phyloP scores from a whole-genome alignment of 495 filamentous ascomycete genomes.

The Aspergillus cavernicola region DNA sequence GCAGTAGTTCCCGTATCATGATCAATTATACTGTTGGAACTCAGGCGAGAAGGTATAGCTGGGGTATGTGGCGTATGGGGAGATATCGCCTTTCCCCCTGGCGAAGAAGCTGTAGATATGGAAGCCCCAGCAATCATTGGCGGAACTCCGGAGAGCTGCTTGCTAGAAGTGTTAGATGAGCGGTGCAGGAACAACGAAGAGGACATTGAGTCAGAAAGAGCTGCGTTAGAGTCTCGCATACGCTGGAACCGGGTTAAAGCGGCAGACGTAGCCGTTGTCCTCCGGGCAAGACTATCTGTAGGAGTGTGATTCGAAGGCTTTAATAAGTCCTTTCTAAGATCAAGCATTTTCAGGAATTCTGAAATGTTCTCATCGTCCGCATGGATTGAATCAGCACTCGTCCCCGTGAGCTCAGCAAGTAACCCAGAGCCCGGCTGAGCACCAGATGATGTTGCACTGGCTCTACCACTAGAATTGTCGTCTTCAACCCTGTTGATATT shows the following conservation, averaged over 20 bases:
- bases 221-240: conserved; percentile 83
- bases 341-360: conserved; percentile 84
- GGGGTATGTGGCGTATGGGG: conserved; percentile 94
- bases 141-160: conserved; percentile 77
- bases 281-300: conserved; percentile 55
- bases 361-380: conserved; percentile 89
- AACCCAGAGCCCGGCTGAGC: conserved; percentile 83
- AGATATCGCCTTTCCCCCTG: conserved; percentile 78
- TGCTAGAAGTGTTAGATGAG: conserved; percentile 78
- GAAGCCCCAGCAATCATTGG: conserved; percentile 78
- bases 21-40: conserved; percentile 80
- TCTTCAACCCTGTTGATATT: conserved; percentile 72
- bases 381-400: conserved; percentile 74
- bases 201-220: conserved; percentile 82
- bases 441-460: conserved; percentile 74
- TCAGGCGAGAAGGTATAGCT: conserved; percentile 86
- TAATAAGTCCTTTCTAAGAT: conserved; percentile 72
- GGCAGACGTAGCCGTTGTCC: conserved; percentile 54
- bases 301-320: conserved; percentile 57
- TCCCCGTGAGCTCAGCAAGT: conserved; percentile 68
- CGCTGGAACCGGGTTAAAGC: conserved; percentile 73
- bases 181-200: conserved; percentile 78
- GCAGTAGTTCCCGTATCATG: conserved; percentile 31
- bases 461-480: conserved; percentile 86
- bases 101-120: conserved; percentile 81